Percentiles rank a stretch among this genome's conserved stretches.
Evolutionary conservation across 805 yeast species (phyloP).

Genomic region (Ogataea zsoltii): DNA sequence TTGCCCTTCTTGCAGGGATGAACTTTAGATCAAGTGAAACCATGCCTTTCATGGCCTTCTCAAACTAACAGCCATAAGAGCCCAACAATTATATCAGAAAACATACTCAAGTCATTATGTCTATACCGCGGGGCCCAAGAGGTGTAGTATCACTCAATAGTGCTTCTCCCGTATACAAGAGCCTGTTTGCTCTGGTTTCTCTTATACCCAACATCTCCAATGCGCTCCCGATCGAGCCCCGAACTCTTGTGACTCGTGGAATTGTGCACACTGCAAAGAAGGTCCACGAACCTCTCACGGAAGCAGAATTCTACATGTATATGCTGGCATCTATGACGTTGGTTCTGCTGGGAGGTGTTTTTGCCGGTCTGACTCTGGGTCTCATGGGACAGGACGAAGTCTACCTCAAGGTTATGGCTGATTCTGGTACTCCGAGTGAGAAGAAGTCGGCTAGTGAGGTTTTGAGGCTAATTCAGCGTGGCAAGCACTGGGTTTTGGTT

Average conservation of each 20-base stretch:
- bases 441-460: constrained; percentile 71
- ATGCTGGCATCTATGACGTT: constrained; percentile 55
- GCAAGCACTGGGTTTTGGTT: constrained; percentile 96
- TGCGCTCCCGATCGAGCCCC: constrained; percentile 26
- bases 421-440: constrained; percentile 78
- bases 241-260: constrained; percentile 9
- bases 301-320: constrained; percentile 45
- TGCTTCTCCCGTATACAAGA: constrained; percentile 9
- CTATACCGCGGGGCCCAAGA: neutral
- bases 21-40: too few relatives aligned
- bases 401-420: constrained; percentile 83
- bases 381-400: constrained; percentile 98
- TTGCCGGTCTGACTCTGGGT: constrained; percentile 92
- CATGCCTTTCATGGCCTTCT: too few relatives aligned
- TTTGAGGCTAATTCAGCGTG: constrained; percentile 66
- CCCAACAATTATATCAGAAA: too few relatives aligned
- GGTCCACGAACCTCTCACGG: constrained; percentile 26
- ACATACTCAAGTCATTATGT: too few relatives aligned
- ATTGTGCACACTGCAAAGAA: constrained; percentile 8
- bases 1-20: too few relatives aligned
- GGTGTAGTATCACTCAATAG: constrained; percentile 3
- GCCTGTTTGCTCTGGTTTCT: constrained; percentile 23
- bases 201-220: constrained; percentile 26
- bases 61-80: too few relatives aligned
- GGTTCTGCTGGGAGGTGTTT: constrained; percentile 82